Conservation (phyloP, 1,284 basidiomycete genomes). For the Irpex lacteus region DNA sequence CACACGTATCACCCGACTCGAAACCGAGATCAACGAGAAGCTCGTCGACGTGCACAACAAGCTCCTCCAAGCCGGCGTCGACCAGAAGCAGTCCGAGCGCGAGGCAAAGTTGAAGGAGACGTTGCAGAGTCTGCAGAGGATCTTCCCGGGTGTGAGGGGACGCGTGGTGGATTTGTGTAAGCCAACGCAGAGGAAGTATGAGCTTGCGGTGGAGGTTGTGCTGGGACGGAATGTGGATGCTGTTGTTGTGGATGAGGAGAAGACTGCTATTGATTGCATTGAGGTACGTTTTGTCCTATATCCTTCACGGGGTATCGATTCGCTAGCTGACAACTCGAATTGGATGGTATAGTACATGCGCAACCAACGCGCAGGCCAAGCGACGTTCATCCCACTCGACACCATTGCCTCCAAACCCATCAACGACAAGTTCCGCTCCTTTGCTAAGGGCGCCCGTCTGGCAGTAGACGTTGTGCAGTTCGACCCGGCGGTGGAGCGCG, state of each 20-base stretch:
- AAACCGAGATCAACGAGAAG: constrained; percentile 90
- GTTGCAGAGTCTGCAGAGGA: constrained; percentile 76
- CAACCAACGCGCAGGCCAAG: constrained; percentile 91
- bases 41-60: constrained; percentile 82
- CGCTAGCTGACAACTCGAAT: no score
- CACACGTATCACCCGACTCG: constrained; percentile 72
- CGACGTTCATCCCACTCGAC: constrained; percentile 97
- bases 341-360: constrained; percentile 75
- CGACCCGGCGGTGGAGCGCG: constrained; percentile 84
- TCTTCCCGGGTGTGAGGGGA: constrained; percentile 91
- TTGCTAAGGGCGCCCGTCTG: constrained; percentile 87
- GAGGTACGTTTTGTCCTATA: no score
- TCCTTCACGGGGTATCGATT: no score
- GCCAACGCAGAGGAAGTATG: constrained; percentile 90
- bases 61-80: constrained; percentile 85
- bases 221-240: constrained; percentile 95
- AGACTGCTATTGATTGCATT: constrained; percentile 96
- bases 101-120: constrained; percentile 87
- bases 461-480: constrained; percentile 95
- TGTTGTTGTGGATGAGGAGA: constrained; percentile 94
- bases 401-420: constrained; percentile 93
- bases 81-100: constrained; percentile 82
- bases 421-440: constrained; percentile 92
- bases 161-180: constrained; percentile 92
- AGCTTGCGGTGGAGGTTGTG: constrained; percentile 91